These are phyloP conservation scores for Aspergillus nomiae DNA, from an alignment of 2,329 filamentous ascomycete genomes.

Conservation along the genomic window DNA sequence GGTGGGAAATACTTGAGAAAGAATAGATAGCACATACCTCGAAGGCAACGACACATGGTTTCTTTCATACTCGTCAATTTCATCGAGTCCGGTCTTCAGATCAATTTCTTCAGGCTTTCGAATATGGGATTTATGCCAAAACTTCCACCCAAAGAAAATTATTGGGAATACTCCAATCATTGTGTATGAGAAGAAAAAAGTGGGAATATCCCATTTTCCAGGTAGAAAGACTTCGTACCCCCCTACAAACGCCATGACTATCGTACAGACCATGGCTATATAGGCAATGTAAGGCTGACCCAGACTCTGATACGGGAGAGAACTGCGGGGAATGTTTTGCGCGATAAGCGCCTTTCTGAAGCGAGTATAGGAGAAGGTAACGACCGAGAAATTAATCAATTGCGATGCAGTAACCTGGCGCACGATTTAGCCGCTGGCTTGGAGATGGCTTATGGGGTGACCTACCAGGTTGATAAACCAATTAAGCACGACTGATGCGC, in stretches of 20 bases:
- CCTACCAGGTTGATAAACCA: constrained; percentile 69
- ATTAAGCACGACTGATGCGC: constrained; percentile 66
- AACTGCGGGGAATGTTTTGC: constrained; percentile 68
- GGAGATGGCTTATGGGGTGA: neutral
- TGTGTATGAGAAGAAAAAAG: constrained; percentile 76
- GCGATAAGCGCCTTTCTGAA: constrained; percentile 70
- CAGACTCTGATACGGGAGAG: constrained; percentile 69
- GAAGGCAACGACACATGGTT: constrained; percentile 59
- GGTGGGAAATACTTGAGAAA: neutral
- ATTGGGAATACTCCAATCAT: constrained; percentile 72
- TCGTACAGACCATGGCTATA: constrained; percentile 63
- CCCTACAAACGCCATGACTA: constrained; percentile 72
- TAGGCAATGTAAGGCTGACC: constrained; percentile 74
- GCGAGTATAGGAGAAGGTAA: constrained; percentile 70
- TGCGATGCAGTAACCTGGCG: constrained; percentile 69
- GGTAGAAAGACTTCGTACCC: constrained; percentile 77
- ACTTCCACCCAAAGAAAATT: constrained; percentile 72
- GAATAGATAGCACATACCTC: constrained; percentile 46
- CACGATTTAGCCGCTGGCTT: neutral
- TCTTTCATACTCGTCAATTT: constrained; percentile 68
- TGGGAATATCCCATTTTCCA: constrained; percentile 65
- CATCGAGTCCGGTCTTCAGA: constrained; percentile 62
- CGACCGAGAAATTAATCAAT: constrained; percentile 71
- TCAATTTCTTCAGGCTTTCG: constrained; percentile 63
- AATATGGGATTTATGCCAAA: constrained; percentile 64